Conservation (phyloP, 352 stramenopile species). For the Phytopythium oedochilum region DNA sequence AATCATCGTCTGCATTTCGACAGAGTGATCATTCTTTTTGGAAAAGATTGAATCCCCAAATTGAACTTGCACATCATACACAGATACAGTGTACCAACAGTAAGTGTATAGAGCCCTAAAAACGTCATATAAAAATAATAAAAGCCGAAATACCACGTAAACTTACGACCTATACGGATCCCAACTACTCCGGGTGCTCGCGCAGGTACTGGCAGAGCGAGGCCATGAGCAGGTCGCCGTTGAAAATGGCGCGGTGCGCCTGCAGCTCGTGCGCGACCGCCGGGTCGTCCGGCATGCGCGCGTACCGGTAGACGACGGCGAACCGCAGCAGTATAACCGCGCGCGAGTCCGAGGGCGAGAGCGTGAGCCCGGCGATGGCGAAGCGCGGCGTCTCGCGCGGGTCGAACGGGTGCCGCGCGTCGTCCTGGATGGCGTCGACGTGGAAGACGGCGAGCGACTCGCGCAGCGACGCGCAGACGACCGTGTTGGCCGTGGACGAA, state of each 20-base stretch:
- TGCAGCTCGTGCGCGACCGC: conserved; percentile 19
- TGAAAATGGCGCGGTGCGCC: conserved; percentile 31
- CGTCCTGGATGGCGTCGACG: conserved; percentile 25
- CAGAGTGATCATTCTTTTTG: no score
- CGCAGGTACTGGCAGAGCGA: conserved; percentile 28
- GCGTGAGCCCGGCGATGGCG: conserved; percentile 19
- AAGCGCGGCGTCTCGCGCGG: conserved; percentile 12
- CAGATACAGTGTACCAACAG: no score
- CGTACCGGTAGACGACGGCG: conserved; percentile 31
- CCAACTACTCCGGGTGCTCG: conserved; percentile 12
- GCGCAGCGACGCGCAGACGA: conserved; percentile 23
- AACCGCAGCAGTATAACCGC: conserved; percentile 23
- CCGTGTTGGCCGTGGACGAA: conserved; percentile 19
- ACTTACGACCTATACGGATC: no score
- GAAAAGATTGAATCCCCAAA: no score
- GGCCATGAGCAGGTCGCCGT: conserved; percentile 35
- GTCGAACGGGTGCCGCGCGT: conserved; percentile 20
- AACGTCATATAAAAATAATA: no score
- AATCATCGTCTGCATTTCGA: no score
- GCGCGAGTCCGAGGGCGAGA: conserved; percentile 15
- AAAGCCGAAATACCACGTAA: no score
- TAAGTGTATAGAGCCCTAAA: no score
- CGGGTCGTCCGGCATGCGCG: conserved; percentile 20
- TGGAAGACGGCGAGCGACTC: conserved; percentile 23
- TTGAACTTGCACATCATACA: no score